Evolutionary conservation across 345 rosid species (phyloP).

Genomic region (Viola odorata): DNA sequence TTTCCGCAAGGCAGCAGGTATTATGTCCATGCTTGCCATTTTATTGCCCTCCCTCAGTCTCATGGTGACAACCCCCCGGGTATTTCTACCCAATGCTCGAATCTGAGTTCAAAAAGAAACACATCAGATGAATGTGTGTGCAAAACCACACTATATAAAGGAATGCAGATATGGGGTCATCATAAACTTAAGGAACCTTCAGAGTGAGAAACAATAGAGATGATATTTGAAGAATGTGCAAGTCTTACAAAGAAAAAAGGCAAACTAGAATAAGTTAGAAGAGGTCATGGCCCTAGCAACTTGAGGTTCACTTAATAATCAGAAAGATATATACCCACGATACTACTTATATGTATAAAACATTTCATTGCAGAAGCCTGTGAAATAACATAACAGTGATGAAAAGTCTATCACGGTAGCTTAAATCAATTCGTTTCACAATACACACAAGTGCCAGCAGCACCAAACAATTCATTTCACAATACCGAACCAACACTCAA

Average conservation of each 20-base stretch:
- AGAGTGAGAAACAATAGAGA: too few species aligned
- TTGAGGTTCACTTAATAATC: background rate
- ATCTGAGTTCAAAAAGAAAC: constrained; percentile 40
- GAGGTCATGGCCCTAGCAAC: background rate
- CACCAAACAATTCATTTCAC: too few species aligned
- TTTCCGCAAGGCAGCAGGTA: constrained; percentile 53
- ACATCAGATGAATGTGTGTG: background rate
- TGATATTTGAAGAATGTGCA: too few species aligned
- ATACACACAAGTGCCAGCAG: too few species aligned
- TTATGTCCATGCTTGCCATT: constrained; percentile 92
- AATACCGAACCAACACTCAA: too few species aligned
- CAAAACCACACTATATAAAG: background rate
- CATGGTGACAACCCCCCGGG: constrained; percentile 88
- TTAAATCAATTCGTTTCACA: too few species aligned
- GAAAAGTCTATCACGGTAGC: too few species aligned
- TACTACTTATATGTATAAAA: background rate
- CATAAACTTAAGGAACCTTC: too few species aligned
- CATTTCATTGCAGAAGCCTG: too few species aligned
- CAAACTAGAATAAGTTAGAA: too few species aligned
- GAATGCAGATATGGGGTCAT: too few species aligned
- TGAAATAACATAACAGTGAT: background rate
- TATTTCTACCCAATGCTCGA: constrained; percentile 77
- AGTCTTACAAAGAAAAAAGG: too few species aligned
- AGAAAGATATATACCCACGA: background rate
- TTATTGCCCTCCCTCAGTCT: constrained; percentile 66